Base-by-base conservation (phyloP, 306 rosid genomes). In the Abrus precatorius region DNA sequence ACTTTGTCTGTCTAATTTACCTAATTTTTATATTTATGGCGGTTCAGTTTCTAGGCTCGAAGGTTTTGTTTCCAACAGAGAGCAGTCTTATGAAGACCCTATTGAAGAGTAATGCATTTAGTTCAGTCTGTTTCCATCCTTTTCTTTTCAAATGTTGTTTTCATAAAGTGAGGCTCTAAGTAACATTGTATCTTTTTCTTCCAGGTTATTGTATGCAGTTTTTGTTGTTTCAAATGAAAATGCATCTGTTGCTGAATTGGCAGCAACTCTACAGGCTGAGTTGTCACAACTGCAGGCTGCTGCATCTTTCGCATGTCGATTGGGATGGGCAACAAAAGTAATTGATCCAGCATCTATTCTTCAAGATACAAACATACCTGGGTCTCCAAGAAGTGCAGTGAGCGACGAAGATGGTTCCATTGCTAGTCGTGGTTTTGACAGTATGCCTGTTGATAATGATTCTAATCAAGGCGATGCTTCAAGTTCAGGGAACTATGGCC, bases 31-130 rank as follows among this genome's bases (percentile, higher is more conserved):
- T 48, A 77, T 72, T 75, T 85, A 38, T 77, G 40, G 59, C 83
- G 76, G 47, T 88, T 74, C 94, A 96, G 99, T 96, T 85, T 93
- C 92, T 83, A 92, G 91, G 93, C 98, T 96, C 59, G 98, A 96
- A 93, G 99, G 99, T 70, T 96, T 96, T 86, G 97, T 96, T 86
- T 96, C 99, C 81, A 96, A 96, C 92, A 90, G 98, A 86, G 99
- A 96, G 94, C 98, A 96, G 89, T 93, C 99, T 60, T 96, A 96
- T 33, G 99, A 96, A 87, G 98, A 96, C 84, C 99, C 98, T 62
- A 96, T 93, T 76, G 99, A 96, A 92, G 99, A 96, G 98, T 96
- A 96, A 87, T 91, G 80, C 76, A 60, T 80, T 86, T 79, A 13
- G 76, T 83, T 86, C 50, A 72, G 41, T 57, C 14, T 69, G 11